Conservation (phyloP, 2,329 filamentous ascomycete genomes). For the Cercospora sp. region DNA sequence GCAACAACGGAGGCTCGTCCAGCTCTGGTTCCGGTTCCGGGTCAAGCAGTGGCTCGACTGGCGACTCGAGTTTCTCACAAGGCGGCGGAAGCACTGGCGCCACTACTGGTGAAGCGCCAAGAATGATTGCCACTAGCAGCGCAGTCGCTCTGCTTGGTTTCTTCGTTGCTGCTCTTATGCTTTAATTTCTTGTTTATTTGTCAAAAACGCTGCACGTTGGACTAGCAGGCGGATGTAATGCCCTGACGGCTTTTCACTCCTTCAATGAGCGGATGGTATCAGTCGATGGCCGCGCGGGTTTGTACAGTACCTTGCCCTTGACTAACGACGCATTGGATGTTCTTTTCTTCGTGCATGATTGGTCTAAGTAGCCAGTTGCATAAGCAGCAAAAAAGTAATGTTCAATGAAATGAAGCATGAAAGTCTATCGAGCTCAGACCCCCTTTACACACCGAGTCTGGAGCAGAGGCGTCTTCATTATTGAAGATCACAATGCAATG, state of each 20-base stretch:
- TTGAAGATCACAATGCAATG: not conserved
- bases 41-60: conserved; percentile 20
- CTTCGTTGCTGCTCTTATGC: conserved; percentile 40
- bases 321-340: conserved; percentile 11
- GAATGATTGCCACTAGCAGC: conserved; percentile 39
- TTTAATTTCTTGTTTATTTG: conserved; percentile 27
- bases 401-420: conserved; percentile 15
- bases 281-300: conserved; percentile 11
- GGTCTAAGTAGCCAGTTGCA: conserved; percentile 12
- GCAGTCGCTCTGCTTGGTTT: conserved; percentile 42
- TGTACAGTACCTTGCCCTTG: conserved; percentile 24
- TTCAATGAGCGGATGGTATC: conserved; percentile 16
- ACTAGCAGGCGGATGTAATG: conserved; percentile 17
- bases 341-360: conserved; percentile 23
- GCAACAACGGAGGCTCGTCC: conserved; percentile 32
- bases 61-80: conserved; percentile 30
- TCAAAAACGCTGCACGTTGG: conserved; percentile 7
- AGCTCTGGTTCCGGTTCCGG: conserved; percentile 21
- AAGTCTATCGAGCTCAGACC: conserved; percentile 1
- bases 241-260: conserved; percentile 25
- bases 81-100: conserved; percentile 30
- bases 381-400: conserved; percentile 16
- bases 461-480: not conserved
- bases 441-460: not conserved
- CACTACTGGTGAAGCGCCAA: conserved; percentile 31